Evolutionary conservation across 257 asterid genomes (phyloP).

Genomic region (Fraxinus quadrangulata): DNA sequence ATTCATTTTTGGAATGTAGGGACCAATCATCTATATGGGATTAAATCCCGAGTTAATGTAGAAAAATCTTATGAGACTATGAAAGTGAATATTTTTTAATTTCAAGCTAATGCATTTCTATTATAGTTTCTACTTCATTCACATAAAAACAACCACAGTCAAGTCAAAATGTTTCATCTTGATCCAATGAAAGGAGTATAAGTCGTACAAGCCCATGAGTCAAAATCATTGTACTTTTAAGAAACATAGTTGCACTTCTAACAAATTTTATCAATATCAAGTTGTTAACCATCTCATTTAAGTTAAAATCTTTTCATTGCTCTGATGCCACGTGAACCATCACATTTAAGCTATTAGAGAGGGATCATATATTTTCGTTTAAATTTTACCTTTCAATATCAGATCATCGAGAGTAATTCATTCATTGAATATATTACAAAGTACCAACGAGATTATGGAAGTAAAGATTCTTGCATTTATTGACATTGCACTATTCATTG

Average conservation of each 20-base stretch:
- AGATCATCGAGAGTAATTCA: not conserved
- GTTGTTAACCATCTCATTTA: not conserved
- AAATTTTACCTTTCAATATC: not conserved
- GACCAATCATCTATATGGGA: not conserved
- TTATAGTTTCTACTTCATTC: not conserved
- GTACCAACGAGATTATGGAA: not conserved
- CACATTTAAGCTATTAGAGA: not conserved
- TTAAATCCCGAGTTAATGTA: not conserved
- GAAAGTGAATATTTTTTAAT: no score
- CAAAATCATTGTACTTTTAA: not conserved
- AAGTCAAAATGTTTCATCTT: not conserved
- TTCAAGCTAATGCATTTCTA: not conserved
- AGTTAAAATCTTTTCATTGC: no score
- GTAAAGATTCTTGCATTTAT: not conserved
- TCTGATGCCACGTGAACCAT: not conserved
- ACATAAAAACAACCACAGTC: no score
- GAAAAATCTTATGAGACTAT: not conserved
- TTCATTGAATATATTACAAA: no score
- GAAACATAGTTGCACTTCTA: no score
- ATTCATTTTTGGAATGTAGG: not conserved
- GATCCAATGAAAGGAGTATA: not conserved
- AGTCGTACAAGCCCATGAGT: not conserved
- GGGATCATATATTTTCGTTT: not conserved
- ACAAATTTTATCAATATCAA: not conserved
- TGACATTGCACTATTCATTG: not conserved